Evolutionary conservation across 768 basidiomycete species (phyloP).

Genomic region (Phaeolepiota aurea): DNA sequence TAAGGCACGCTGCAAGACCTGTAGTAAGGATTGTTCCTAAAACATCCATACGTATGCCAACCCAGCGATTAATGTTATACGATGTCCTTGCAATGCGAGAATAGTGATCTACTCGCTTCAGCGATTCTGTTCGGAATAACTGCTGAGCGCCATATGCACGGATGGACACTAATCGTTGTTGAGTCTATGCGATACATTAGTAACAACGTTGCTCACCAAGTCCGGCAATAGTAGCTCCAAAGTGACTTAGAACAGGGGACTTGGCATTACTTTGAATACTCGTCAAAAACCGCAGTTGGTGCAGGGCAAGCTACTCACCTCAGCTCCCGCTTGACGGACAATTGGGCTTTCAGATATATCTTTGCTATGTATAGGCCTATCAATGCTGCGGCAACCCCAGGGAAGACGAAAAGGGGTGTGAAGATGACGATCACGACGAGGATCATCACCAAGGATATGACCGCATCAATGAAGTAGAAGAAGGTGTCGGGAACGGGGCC

Average conservation of each 20-base stretch:
- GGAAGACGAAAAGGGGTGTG: conserved; percentile 30
- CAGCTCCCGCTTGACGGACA: conserved; percentile 36
- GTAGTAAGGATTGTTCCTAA: conserved; percentile 49
- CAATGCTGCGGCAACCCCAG: conserved; percentile 13
- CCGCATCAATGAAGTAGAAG: conserved; percentile 18
- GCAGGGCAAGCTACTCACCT: conserved; percentile 22
- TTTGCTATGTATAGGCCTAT: conserved; percentile 18
- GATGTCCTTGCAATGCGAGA: conserved; percentile 34
- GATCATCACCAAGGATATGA: conserved; percentile 27
- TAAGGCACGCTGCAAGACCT: conserved; percentile 44
- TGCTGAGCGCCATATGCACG: conserved; percentile 56
- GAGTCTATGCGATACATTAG: background rate
- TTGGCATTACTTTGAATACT: background rate
- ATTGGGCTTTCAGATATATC: conserved; percentile 33
- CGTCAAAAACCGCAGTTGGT: background rate
- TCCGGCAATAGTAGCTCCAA: conserved; percentile 36
- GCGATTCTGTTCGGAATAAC: conserved; percentile 32
- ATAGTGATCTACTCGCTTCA: conserved; percentile 45
- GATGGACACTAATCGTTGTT: conserved; percentile 31
- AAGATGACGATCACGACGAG: conserved; percentile 33
- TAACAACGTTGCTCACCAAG: conserved; percentile 22
- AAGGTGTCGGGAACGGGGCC: conserved; percentile 21
- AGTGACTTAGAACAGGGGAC: conserved; percentile 11
- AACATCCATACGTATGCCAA: conserved; percentile 46
- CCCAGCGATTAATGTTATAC: conserved; percentile 39